A percentile compares a stretch with the other conserved stretches of the same genome.
These are phyloP conservation scores for Lactarius psammicola DNA, from an alignment of 768 basidiomycete genomes.

Conservation along the genomic window DNA sequence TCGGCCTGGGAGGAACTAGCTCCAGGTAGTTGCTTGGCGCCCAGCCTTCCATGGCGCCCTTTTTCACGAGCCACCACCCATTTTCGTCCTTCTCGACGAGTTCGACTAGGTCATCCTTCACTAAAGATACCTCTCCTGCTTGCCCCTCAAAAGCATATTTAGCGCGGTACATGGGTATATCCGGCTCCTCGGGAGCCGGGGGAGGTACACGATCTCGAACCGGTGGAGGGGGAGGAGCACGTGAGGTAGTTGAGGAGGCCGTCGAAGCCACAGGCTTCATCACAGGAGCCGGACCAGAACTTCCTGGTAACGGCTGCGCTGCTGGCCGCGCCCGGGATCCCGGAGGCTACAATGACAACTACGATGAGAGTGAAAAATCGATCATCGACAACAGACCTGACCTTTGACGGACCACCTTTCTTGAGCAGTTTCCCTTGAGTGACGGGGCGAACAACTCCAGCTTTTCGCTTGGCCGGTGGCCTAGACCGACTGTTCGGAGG, in stretches of 20 bases:
- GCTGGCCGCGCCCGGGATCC: constrained; percentile 49
- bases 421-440: constrained; percentile 79
- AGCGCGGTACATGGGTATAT: constrained; percentile 75
- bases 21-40: constrained; percentile 94
- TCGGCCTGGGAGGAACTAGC: constrained; percentile 64
- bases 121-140: constrained; percentile 85
- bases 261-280: constrained; percentile 37
- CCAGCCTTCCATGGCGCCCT: constrained; percentile 83
- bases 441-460: constrained; percentile 81
- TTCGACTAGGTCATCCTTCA: constrained; percentile 91
- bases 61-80: constrained; percentile 98
- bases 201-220: constrained; percentile 50
- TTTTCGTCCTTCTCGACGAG: constrained; percentile 90
- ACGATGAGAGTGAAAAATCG: constrained; percentile 1
- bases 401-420: constrained; percentile 68
- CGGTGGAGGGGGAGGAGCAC: constrained; percentile 46
- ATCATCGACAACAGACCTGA: constrained; percentile 20
- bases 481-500: constrained; percentile 76
- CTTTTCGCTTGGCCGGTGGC: constrained; percentile 83
- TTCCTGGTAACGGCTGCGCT: constrained; percentile 63
- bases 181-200: constrained; percentile 54
- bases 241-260: constrained; percentile 42
- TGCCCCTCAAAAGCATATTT: constrained; percentile 93
- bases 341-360: constrained; percentile 28
- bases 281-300: constrained; percentile 43